phyloP scores from a whole-genome alignment of 2,329 filamentous ascomycete genomes.

The Aspergillus quadrilineatus region DNA sequence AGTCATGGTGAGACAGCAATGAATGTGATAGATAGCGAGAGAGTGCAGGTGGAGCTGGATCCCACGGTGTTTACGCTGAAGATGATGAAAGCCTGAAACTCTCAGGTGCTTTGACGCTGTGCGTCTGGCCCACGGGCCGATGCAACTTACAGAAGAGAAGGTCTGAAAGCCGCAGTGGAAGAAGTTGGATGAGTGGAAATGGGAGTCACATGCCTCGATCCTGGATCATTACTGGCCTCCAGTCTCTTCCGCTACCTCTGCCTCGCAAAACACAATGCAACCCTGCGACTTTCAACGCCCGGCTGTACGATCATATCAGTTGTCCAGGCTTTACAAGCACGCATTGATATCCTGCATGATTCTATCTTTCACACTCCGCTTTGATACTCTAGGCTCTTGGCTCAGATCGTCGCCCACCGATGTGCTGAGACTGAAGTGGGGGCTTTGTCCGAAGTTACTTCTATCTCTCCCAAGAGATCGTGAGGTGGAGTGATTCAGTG shows the following conservation, averaged over 20 bases:
- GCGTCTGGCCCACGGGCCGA: neutral
- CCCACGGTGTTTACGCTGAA: neutral
- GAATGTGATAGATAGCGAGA: neutral
- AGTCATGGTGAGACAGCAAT: neutral
- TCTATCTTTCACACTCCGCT: neutral
- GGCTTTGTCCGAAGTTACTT: neutral
- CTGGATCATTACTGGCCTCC: neutral
- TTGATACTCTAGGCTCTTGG: neutral
- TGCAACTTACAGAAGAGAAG: neutral
- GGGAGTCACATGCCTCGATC: conserved; percentile 3
- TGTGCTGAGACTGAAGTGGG: neutral
- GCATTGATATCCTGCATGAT: neutral
- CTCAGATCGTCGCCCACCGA: neutral
- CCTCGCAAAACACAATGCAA: neutral
- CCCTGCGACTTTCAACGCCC: neutral
- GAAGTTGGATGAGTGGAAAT: neutral
- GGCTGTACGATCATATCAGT: neutral
- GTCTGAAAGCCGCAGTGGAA: neutral
- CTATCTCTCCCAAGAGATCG: neutral
- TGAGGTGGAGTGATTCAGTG: neutral
- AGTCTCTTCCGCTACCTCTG: neutral
- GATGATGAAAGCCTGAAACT: neutral
- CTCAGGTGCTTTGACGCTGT: neutral
- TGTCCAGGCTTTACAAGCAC: neutral
- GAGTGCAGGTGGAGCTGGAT: neutral